Percentiles rank a stretch among this genome's conserved stretches.
Evolutionary conservation across 2,329 filamentous ascomycete species (phyloP).

Genomic region (Penicillium janthinellum): DNA sequence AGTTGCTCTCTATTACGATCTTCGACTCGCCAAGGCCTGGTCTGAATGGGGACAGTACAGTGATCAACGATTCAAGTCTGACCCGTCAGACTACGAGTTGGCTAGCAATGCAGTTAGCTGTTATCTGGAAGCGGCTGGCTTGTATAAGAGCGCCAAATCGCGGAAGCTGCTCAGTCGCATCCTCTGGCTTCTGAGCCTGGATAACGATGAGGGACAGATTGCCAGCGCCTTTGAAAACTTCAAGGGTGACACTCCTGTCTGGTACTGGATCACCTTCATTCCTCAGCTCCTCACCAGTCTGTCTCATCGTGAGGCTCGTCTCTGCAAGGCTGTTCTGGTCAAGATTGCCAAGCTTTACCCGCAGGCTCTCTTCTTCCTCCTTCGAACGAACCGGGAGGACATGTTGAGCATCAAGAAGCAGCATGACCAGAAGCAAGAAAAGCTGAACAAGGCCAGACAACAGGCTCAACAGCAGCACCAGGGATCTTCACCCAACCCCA

Average conservation of each 20-base stretch:
- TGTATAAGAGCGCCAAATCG: conserved; percentile 97
- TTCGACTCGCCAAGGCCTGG: conserved; percentile 95
- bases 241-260: conserved; percentile 95
- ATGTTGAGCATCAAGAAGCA: conserved; percentile 89
- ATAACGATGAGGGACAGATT: conserved; percentile 81
- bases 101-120: conserved; percentile 93
- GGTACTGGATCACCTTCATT: conserved; percentile 99
- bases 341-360: conserved; percentile 96
- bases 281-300: conserved; percentile 91
- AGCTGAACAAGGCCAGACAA: conserved; percentile 65
- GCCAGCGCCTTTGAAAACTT: conserved; percentile 89
- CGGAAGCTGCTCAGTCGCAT: conserved; percentile 91
- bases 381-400: conserved; percentile 91
- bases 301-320: conserved; percentile 84
- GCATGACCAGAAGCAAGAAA: conserved; percentile 67
- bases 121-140: conserved; percentile 91
- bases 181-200: conserved; percentile 91
- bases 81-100: conserved; percentile 76
- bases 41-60: conserved; percentile 99
- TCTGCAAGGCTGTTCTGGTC: conserved; percentile 81
- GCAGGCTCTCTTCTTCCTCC: conserved; percentile 92
- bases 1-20: conserved; percentile 92
- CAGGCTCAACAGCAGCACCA: conserved; percentile 53
- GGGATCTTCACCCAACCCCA: conserved; percentile 39
- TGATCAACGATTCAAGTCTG: conserved; percentile 91